Evolutionary conservation across 192 early-diverging fungal species (phyloP).

Genomic region (Podila clonocystis): DNA sequence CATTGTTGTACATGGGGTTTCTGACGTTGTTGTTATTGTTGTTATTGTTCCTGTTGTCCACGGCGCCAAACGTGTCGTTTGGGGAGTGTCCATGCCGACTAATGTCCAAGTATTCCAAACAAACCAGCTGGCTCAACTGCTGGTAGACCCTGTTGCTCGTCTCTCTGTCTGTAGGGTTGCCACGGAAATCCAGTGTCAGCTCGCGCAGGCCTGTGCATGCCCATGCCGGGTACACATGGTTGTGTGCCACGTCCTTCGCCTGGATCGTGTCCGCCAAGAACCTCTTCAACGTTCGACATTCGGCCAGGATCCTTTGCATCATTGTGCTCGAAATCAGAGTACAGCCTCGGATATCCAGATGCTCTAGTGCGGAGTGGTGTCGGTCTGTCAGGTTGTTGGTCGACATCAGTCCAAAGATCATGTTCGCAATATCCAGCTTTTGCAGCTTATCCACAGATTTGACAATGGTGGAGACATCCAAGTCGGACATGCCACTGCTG

Average conservation of each 20-base stretch:
- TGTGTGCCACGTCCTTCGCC: constrained; percentile 31
- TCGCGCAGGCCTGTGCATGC: constrained; percentile 29
- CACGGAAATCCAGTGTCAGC: constrained; percentile 27
- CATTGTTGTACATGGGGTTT: neutral
- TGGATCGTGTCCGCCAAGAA: constrained; percentile 23
- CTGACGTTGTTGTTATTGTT: neutral
- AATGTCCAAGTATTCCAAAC: constrained; percentile 28
- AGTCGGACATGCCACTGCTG: constrained; percentile 1
- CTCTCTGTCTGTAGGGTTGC: constrained; percentile 9
- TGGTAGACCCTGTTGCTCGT: constrained; percentile 10
- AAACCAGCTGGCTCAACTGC: constrained; percentile 18
- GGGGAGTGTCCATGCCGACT: neutral
- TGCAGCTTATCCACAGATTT: constrained; percentile 10
- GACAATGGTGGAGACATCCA: constrained; percentile 6
- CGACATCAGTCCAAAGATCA: constrained; percentile 32
- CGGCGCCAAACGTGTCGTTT: neutral
- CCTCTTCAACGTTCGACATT: constrained; percentile 14
- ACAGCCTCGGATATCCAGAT: constrained; percentile 27
- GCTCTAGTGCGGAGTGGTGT: constrained; percentile 10
- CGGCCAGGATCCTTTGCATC: constrained; percentile 32
- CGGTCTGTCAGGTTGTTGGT: constrained; percentile 22
- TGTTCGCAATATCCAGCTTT: constrained; percentile 24
- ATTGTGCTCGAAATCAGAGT: constrained; percentile 14
- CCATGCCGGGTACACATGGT: constrained; percentile 31
- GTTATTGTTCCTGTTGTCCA: neutral